Conservation (phyloP, 192 early-diverging fungal genomes). For the Coemansia pectinata region DNA sequence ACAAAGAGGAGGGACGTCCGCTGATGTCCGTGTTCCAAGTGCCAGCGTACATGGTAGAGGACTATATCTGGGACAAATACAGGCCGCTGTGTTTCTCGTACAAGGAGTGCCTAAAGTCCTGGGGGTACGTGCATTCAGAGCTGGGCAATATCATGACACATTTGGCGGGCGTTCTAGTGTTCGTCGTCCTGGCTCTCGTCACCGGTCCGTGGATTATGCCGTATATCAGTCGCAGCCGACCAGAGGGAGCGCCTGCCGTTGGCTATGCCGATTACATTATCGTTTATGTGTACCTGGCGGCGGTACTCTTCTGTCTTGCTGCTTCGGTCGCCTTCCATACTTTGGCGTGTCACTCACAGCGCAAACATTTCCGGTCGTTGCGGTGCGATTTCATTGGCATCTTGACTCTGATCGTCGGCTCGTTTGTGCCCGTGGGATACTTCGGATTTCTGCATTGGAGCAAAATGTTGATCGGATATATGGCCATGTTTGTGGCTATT, state of each 20-base stretch:
- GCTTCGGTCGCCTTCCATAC: conserved; percentile 80
- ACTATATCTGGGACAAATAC: conserved; percentile 77
- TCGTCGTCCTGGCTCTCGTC: conserved; percentile 58
- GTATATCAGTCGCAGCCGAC: not conserved
- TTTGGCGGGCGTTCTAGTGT: conserved; percentile 63
- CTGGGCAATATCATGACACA: conserved; percentile 91
- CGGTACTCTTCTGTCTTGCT: conserved; percentile 77
- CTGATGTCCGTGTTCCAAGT: conserved; percentile 58
- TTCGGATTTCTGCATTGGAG: conserved; percentile 61
- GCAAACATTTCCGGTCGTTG: conserved; percentile 41
- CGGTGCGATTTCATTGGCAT: conserved; percentile 94
- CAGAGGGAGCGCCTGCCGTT: conserved; percentile 22
- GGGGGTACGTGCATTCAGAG: conserved; percentile 90
- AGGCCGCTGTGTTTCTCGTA: conserved; percentile 73
- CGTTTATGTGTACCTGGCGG: conserved; percentile 73
- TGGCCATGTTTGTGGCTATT: conserved; percentile 60
- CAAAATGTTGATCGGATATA: conserved; percentile 60
- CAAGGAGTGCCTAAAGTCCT: conserved; percentile 66
- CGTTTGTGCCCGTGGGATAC: conserved; percentile 53
- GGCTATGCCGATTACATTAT: conserved; percentile 63
- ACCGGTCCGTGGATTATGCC: conserved; percentile 49
- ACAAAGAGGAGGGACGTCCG: conserved; percentile 2
- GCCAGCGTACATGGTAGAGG: conserved; percentile 76
- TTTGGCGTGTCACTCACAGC: conserved; percentile 77
- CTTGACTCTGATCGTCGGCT: conserved; percentile 71